Conservation (phyloP, 768 basidiomycete genomes). For the Lactarius tabidus region DNA sequence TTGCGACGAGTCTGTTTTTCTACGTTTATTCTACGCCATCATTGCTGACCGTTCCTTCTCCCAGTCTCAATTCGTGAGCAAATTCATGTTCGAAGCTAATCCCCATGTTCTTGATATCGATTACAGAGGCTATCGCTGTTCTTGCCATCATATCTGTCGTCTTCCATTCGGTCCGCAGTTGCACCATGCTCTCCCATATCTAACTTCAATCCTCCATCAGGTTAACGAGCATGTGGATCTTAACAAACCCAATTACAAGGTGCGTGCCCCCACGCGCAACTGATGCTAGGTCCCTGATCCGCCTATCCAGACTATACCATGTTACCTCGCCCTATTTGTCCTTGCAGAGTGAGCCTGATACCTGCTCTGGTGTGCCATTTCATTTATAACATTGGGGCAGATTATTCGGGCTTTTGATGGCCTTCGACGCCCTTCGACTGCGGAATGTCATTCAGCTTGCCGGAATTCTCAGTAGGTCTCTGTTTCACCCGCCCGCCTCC, state of each 20-base stretch:
- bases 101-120: not conserved
- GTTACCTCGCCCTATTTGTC: slow-evolving; percentile 80
- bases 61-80: slow-evolving; percentile 59
- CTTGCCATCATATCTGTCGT: slow-evolving; percentile 69
- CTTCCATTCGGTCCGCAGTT: slow-evolving; percentile 53
- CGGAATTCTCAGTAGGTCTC: slow-evolving; percentile 59
- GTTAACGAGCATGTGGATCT: slow-evolving; percentile 50
- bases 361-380: not conserved
- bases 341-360: slow-evolving; percentile 62
- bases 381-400: slow-evolving; percentile 36
- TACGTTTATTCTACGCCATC: not conserved
- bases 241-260: slow-evolving; percentile 49
- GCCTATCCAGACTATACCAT: slow-evolving; percentile 61
- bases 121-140: slow-evolving; percentile 68
- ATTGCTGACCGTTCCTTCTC: not conserved
- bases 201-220: slow-evolving; percentile 32
- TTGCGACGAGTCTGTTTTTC: slow-evolving; percentile 52
- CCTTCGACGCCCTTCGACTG: slow-evolving; percentile 73
- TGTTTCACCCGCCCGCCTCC: not conserved
- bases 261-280: slow-evolving; percentile 22
- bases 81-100: not conserved
- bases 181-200: slow-evolving; percentile 5
- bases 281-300: slow-evolving; percentile 1
- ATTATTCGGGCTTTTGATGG: slow-evolving; percentile 75
- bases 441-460: slow-evolving; percentile 77